A percentile compares a stretch with the other conserved stretches of the same genome.
Evolutionary conservation across 202 grass and related monocot species (phyloP).

Genomic region (Hordeum pubiflorum): DNA sequence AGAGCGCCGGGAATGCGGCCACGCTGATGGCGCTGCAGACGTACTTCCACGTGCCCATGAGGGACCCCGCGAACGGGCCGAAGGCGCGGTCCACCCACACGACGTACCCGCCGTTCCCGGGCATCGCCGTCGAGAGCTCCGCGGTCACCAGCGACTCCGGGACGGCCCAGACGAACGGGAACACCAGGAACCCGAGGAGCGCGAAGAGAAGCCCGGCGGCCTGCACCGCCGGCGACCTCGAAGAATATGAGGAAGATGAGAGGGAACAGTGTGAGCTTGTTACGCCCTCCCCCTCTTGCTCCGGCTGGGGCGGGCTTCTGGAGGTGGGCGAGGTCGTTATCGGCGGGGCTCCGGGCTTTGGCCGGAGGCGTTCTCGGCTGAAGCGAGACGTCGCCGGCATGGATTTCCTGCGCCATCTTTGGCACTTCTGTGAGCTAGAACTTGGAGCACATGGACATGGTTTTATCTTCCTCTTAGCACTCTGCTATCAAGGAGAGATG

Average conservation of each 20-base stretch:
- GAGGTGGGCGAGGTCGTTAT: not conserved
- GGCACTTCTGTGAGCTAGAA: not conserved
- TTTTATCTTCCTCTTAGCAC: too few species aligned
- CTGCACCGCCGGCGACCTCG: conserved; percentile 75
- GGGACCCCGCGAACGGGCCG: conserved; percentile 51
- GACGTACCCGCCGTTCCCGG: conserved; percentile 78
- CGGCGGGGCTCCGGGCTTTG: not conserved
- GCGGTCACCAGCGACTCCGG: conserved; percentile 80
- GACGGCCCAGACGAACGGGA: conserved; percentile 80
- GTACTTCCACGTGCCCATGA: conserved; percentile 96
- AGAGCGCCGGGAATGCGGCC: conserved; percentile 76
- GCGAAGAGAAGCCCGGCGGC: conserved; percentile 58
- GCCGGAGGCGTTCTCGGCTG: not conserved
- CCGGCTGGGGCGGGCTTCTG: not conserved
- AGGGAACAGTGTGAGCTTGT: conserved; percentile 62
- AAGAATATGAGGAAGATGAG: conserved; percentile 58
- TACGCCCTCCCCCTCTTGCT: not conserved
- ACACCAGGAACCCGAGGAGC: conserved; percentile 65
- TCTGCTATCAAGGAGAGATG: too few species aligned
- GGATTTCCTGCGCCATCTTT: conserved; percentile 4
- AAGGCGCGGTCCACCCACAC: conserved; percentile 72
- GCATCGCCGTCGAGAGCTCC: conserved; percentile 67
- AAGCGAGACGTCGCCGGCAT: not conserved
- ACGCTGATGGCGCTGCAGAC: conserved; percentile 63
- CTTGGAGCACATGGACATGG: too few species aligned